These are phyloP conservation scores for Phialophora verrucosa DNA, from an alignment of 2,329 filamentous ascomycete genomes.

Conservation along the genomic window DNA sequence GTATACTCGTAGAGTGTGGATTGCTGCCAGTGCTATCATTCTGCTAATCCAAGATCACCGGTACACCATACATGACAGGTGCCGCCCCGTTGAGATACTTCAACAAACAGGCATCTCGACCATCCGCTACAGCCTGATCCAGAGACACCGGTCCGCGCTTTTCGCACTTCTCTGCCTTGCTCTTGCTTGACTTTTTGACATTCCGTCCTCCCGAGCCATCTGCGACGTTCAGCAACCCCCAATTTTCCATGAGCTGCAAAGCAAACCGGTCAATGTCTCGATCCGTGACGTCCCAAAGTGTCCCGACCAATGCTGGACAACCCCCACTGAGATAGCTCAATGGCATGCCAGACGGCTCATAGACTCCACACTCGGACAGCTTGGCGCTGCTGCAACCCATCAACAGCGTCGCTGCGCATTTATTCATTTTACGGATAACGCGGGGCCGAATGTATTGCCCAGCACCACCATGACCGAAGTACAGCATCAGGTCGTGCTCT, in stretches of 20 bases:
- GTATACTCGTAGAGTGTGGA: not conserved
- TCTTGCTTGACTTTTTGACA: constrained; percentile 43
- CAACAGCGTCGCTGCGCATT: constrained; percentile 81
- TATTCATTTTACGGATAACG: constrained; percentile 77
- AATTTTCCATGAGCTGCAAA: constrained; percentile 76
- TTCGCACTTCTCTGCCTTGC: constrained; percentile 46
- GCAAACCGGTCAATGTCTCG: constrained; percentile 96
- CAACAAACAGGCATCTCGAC: constrained; percentile 80
- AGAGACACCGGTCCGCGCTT: constrained; percentile 59
- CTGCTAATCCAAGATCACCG: constrained; percentile 70
- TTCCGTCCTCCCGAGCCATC: constrained; percentile 25
- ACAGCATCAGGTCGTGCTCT: constrained; percentile 75
- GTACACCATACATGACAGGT: constrained; percentile 92
- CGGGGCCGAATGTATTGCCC: constrained; percentile 90
- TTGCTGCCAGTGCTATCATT: not conserved
- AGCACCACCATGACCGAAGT: constrained; percentile 95
- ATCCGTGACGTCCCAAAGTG: constrained; percentile 97
- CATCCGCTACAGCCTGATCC: constrained; percentile 79
- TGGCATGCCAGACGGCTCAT: constrained; percentile 88
- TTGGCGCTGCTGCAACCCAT: constrained; percentile 93
- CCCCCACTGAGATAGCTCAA: constrained; percentile 92
- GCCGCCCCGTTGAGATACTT: constrained; percentile 92
- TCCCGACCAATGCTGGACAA: constrained; percentile 84
- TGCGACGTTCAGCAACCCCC: constrained; percentile 72
- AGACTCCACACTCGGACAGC: constrained; percentile 79